Base-by-base conservation (phyloP, 75 land plant genomes). In the Sequoia sempervirens region DNA sequence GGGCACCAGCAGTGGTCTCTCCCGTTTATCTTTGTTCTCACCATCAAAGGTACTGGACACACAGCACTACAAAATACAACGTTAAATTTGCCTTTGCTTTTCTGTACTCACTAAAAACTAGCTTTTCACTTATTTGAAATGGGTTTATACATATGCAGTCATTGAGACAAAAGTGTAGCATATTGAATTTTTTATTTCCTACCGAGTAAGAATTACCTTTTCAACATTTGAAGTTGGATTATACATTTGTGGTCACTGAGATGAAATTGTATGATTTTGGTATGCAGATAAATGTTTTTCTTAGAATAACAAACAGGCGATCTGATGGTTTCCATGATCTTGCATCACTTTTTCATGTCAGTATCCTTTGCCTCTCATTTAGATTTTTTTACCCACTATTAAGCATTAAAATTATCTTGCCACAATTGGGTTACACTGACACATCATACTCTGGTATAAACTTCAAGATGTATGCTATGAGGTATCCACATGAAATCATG, bases 261-360 rank as follows among this genome's bases (percentile, higher is more conserved):
- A 43, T 78, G 41, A 43, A 26, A 18, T 78, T 45, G 45, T 43
- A 45, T 43, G 50, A 11, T n/a, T 79, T 69, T 58, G 69, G 64
- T 52, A 30, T 86, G 84, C 94, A 98, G 99, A 90, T 98, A 83
- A 98, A 98, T 92, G 92, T 95, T 23, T 98, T 98, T 85, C 86
- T 98, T 87, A 95, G 99, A 86, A 98, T 98, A 79, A 98, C 98
- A 28, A 80, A 87, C 83, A 98, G 95, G 82, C 90, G 99, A 85
- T 93, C 93, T 83, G 99, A 98, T 87, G 99, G 99, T 5, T 98
- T 86, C 88, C 99, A 98, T 89, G 95, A 98, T 81, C 90, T 98
- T 86, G 99, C 99, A 68, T 98, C 99, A 52, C 87, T 98, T 45
- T 98, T 98, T 87, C 99, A 98, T 96, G 99, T 96, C 85, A 87